These are phyloP conservation scores for Aspergillus ellipticus DNA, from an alignment of 495 filamentous ascomycete species.

Conservation along the genomic window DNA sequence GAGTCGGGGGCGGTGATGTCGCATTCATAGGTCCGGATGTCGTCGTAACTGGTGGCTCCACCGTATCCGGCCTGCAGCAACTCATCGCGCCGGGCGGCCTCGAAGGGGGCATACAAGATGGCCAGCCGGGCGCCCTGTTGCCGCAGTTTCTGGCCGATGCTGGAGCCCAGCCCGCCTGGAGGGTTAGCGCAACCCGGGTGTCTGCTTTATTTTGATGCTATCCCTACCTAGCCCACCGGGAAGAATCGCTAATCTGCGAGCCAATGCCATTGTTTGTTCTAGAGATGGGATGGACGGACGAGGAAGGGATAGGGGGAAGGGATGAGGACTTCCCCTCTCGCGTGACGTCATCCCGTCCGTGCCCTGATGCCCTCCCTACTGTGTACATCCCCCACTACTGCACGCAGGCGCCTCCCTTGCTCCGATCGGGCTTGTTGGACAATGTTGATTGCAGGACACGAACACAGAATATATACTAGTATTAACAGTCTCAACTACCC, in stretches of 20 bases:
- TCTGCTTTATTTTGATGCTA: too few species aligned
- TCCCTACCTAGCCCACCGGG: constrained; percentile 38
- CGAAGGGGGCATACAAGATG: constrained; percentile 42
- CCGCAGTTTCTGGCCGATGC: constrained; percentile 35
- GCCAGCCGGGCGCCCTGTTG: constrained; percentile 35
- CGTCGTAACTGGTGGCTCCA: constrained; percentile 3
- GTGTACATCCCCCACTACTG: too few species aligned
- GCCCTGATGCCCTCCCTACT: too few species aligned
- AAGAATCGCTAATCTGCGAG: constrained; percentile 34
- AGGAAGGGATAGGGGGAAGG: neutral
- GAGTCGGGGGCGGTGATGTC: constrained; percentile 39
- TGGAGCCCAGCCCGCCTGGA: constrained; percentile 37
- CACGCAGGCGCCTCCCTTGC: too few species aligned
- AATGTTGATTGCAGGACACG: too few species aligned
- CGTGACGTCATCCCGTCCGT: too few species aligned
- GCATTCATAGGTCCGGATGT: constrained; percentile 38
- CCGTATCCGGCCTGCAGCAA: constrained; percentile 32
- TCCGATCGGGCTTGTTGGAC: too few species aligned
- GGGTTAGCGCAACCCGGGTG: too few species aligned
- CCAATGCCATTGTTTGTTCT: constrained; percentile 27
- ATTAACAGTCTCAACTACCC: too few species aligned
- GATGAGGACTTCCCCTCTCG: neutral
- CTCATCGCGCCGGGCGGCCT: constrained; percentile 32
- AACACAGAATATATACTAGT: too few species aligned
- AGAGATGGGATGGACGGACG: neutral